Evolutionary conservation across 768 basidiomycete genomes (phyloP).

Genomic region (Collybia nuda): DNA sequence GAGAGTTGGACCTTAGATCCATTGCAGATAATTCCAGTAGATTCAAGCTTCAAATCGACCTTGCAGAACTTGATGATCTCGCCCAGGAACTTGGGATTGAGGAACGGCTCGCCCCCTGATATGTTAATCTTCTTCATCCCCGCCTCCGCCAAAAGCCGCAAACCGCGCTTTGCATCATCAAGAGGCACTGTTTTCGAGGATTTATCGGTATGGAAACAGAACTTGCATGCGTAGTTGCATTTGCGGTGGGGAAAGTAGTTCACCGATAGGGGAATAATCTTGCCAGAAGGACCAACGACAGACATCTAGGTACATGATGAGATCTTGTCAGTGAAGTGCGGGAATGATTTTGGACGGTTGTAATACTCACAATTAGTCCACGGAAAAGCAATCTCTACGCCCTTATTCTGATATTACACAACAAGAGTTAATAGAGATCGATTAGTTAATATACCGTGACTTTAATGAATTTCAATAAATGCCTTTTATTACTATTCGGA

Average conservation of each 20-base stretch:
- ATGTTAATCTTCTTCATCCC: slow-evolving; percentile 1
- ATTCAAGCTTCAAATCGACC: not conserved
- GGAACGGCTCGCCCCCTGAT: slow-evolving; percentile 2
- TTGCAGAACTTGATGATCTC: slow-evolving; percentile 5
- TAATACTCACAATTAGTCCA: too few relatives aligned
- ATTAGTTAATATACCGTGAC: too few relatives aligned
- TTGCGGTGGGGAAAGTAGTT: slow-evolving; percentile 2
- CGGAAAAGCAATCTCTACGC: too few relatives aligned
- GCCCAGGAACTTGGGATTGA: slow-evolving; percentile 4
- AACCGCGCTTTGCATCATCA: slow-evolving; percentile 2
- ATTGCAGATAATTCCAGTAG: slow-evolving; percentile 3
- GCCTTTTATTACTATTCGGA: too few relatives aligned
- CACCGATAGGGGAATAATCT: slow-evolving; percentile 2
- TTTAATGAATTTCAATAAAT: too few relatives aligned
- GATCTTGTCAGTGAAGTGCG: too few relatives aligned
- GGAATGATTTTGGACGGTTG: too few relatives aligned
- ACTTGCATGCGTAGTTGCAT: slow-evolving; percentile 4
- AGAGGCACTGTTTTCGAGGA: slow-evolving; percentile 1
- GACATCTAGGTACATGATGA: not conserved
- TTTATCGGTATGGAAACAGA: slow-evolving; percentile 5
- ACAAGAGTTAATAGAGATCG: too few relatives aligned
- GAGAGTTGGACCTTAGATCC: slow-evolving; percentile 1
- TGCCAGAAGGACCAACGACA: not conserved
- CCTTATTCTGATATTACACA: too few relatives aligned
- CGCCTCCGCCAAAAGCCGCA: not conserved